Evolutionary conservation across 1,284 basidiomycete genomes (phyloP).

Genomic region (Sanguinoderma infundibulare): DNA sequence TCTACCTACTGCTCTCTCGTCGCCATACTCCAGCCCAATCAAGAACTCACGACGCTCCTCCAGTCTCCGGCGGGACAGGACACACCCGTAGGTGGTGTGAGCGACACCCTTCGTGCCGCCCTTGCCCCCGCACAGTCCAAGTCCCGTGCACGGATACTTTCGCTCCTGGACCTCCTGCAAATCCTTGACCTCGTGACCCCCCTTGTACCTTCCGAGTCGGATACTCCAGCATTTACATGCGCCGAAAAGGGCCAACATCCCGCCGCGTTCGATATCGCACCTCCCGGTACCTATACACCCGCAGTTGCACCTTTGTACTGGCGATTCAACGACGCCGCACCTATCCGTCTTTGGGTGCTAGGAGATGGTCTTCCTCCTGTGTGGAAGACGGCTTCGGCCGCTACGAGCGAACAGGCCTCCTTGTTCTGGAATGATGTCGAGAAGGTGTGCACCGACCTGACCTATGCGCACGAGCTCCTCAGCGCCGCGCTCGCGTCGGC

Average conservation of each 20-base stretch:
- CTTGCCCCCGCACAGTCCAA: constrained; percentile 63
- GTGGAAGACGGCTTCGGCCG: constrained; percentile 50
- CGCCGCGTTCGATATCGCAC: constrained; percentile 48
- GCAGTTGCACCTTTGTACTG: constrained; percentile 61
- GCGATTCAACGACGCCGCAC: constrained; percentile 57
- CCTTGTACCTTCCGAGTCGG: constrained; percentile 47
- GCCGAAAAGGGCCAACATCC: constrained; percentile 45
- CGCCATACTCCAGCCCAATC: constrained; percentile 53
- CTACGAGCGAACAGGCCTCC: constrained; percentile 41
- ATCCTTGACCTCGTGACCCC: constrained; percentile 59
- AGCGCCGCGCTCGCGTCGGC: constrained; percentile 18
- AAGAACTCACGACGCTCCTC: constrained; percentile 55
- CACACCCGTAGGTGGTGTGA: constrained; percentile 54
- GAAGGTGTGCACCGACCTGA: constrained; percentile 44
- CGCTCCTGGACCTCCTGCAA: constrained; percentile 60
- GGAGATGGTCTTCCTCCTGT: constrained; percentile 57
- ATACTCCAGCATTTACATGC: constrained; percentile 49
- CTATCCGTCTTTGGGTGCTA: constrained; percentile 61
- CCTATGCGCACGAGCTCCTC: constrained; percentile 30
- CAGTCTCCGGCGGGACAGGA: constrained; percentile 47
- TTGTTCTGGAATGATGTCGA: constrained; percentile 64
- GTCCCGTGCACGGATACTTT: constrained; percentile 59
- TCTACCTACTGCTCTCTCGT: constrained; percentile 64
- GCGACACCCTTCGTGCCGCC: constrained; percentile 48
- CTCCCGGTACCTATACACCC: constrained; percentile 47